Evolutionary conservation across 306 rosid species (phyloP).

Genomic region (Benincasa hispida): DNA sequence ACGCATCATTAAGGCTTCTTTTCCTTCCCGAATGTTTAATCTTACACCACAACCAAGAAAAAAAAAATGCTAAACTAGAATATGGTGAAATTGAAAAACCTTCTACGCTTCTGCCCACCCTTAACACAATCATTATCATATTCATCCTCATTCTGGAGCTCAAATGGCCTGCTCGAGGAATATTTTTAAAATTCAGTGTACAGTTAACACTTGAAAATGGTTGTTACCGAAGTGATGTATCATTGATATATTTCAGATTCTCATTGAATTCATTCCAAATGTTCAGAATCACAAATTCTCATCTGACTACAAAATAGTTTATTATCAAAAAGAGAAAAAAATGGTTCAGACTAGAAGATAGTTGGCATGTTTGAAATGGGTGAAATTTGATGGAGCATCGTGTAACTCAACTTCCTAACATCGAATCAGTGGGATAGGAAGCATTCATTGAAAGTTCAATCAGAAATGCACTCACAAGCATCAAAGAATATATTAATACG

Average conservation of each 20-base stretch:
- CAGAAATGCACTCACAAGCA: background rate
- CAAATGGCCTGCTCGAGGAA: constrained; percentile 35
- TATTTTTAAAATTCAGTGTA: background rate
- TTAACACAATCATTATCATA: constrained; percentile 16
- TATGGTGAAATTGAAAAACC: constrained; percentile 30
- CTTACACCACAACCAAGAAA: constrained; percentile 2
- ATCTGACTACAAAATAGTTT: background rate
- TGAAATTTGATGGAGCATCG: background rate
- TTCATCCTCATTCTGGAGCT: constrained; percentile 18
- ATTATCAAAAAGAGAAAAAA: too few species aligned
- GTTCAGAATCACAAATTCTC: background rate
- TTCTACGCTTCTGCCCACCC: constrained; percentile 49
- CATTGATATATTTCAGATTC: background rate
- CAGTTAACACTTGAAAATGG: background rate
- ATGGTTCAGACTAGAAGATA: background rate
- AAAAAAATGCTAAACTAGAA: background rate
- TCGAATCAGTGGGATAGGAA: background rate
- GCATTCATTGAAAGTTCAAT: background rate
- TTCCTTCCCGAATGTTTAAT: background rate
- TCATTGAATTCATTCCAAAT: background rate
- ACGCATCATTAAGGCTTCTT: background rate
- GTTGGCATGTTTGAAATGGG: background rate
- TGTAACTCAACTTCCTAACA: constrained; percentile 1
- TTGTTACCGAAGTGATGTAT: background rate
- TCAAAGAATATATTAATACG: background rate